Base-by-base conservation (phyloP, 2,329 filamentous ascomycete species). In the Aureobasidium melanogenum region DNA sequence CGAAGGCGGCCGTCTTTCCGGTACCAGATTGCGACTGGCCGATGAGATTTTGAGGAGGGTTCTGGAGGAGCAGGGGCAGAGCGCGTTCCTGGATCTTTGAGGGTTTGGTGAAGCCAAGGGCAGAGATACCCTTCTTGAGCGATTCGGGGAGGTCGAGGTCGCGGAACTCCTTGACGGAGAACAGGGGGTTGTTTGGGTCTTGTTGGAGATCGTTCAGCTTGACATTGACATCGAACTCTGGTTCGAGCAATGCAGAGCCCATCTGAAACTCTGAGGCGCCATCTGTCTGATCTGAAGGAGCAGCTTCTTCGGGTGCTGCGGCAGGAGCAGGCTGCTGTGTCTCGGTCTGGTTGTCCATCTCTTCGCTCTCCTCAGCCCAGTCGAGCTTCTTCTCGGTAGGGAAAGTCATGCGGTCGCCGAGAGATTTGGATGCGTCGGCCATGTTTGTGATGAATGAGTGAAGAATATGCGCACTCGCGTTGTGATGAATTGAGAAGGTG, bases 11-110 rank as follows among this genome's bases (percentile, higher is more conserved):
- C 0, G 94, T 99, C 80, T 99, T 99, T 71, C 94, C 94, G 22
- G 94, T 99, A 68, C 94, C 94, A 2, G 94, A 99, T 75, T 99
- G 94, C n/a, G 94, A 99, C 76, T 99, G 94, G 3, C 92, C 94
- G 71, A 99, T 93, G 83, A 99, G 88, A 76, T 97, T 97, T 66
- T 82, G 82, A 0, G 93, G 88, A n/a, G 94, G 93, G 71, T 96
- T 81, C 68, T 83, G 79, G 65, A 99, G 83, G 70, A 99, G 88
- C 60, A 99, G 82, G 30, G 94, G 94, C 19, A 99, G 83, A 1
- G 94, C 94, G 68, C 88, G 90, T 75, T 96, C 94, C 78, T 99
- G 94, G 66, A 99, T 96, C 79, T 99, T 99, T 61, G 94, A 97
- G 0, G 94, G 94, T 75, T 95, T 96, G 70, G 87, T 83, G 80